phyloP scores from a whole-genome alignment of 306 rosid species.

The Elaeagnus macrophylla region DNA sequence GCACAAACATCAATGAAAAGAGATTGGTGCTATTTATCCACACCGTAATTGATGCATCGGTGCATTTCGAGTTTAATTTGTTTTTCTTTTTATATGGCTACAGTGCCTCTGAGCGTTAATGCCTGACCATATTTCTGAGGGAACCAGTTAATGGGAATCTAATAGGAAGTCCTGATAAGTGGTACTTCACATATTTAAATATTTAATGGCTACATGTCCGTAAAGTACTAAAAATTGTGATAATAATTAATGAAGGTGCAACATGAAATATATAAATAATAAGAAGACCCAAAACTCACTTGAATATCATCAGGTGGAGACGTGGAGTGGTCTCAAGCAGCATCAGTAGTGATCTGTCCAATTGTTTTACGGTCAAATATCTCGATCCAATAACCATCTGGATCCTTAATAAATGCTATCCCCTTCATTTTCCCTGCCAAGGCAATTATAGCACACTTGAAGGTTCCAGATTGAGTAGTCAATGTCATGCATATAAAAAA shows the following conservation, averaged over 20 bases:
- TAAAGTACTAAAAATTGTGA: background rate
- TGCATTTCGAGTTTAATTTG: no score
- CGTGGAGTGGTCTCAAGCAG: constrained; percentile 27
- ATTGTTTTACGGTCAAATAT: constrained; percentile 66
- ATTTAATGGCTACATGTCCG: background rate
- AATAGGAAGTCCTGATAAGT: no score
- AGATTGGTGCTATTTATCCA: no score
- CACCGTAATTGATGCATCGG: no score
- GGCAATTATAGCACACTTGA: constrained; percentile 2
- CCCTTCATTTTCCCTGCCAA: constrained; percentile 86
- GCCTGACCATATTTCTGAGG: no score
- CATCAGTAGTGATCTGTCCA: constrained; percentile 26
- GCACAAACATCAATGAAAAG: no score
- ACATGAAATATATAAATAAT: background rate
- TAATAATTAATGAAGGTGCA: background rate
- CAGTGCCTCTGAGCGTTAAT: no score
- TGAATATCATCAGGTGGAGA: constrained; percentile 15
- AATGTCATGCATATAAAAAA: background rate
- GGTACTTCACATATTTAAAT: no score
- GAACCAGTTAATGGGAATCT: no score
- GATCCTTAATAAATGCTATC: constrained; percentile 86
- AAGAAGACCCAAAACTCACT: constrained; percentile 19
- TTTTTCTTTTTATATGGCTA: no score
- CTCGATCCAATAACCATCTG: constrained; percentile 97
- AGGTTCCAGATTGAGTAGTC: background rate